Conservation (phyloP, 495 filamentous ascomycete species). For the Aspergillus sparsus region DNA sequence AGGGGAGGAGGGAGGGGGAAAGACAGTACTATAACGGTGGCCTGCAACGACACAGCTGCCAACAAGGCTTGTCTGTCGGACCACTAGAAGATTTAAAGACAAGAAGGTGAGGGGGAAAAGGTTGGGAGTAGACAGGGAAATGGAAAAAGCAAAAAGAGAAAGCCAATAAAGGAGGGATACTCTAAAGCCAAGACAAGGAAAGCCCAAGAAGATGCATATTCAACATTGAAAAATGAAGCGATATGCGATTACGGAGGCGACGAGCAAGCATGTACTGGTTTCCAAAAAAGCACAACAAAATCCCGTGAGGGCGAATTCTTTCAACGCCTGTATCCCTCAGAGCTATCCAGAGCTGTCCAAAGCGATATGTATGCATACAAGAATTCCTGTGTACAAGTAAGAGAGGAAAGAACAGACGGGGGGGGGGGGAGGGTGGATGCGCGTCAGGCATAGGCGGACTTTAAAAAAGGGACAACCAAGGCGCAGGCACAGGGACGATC, state of each 20-base stretch:
- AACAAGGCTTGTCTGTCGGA: conserved; percentile 9
- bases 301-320: conserved; percentile 15
- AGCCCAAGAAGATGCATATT: conserved; percentile 44
- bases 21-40: conserved; percentile 3
- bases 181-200: conserved; percentile 29
- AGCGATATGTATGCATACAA: conserved; percentile 31
- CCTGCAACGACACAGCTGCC: conserved; percentile 3
- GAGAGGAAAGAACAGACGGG: conserved; percentile 24
- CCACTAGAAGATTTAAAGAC: conserved; percentile 12
- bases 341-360: conserved; percentile 21
- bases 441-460: conserved; percentile 40
- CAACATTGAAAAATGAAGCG: conserved; percentile 21
- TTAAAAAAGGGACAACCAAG: conserved; percentile 33
- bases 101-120: conserved; percentile 14
- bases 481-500: conserved; percentile 28
- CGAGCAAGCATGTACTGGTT: conserved; percentile 15
- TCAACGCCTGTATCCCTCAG: conserved; percentile 17
- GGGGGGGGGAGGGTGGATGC: conserved; percentile 24
- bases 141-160: conserved; percentile 23
- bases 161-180: conserved; percentile 8
- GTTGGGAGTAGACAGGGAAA: conserved; percentile 13
- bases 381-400: conserved; percentile 25
- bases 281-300: conserved; percentile 1
- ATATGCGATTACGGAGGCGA: conserved; percentile 20
- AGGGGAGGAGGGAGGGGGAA: conserved; percentile 2